Evolutionary conservation across 352 stramenopile species (phyloP).

Genomic region (Pythium brassicae): DNA sequence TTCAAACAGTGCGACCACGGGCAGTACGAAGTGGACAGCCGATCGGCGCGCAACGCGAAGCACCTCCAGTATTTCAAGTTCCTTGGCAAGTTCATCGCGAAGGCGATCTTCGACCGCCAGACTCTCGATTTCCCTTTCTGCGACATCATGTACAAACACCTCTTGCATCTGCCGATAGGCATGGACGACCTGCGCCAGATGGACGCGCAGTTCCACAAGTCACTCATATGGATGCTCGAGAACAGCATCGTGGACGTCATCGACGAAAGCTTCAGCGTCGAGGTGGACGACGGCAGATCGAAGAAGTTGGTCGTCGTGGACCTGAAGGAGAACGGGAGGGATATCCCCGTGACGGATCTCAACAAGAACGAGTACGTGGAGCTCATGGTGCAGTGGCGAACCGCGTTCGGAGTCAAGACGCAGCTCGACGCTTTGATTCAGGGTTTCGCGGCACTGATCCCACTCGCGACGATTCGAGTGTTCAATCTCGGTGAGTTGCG

Average conservation of each 20-base stretch:
- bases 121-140: slow-evolving; percentile 78
- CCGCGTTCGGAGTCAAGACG: slow-evolving; percentile 38
- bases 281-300: slow-evolving; percentile 20
- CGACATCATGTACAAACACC: slow-evolving; percentile 64
- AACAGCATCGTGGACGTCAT: slow-evolving; percentile 77
- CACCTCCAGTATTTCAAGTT: slow-evolving; percentile 54
- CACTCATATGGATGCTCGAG: slow-evolving; percentile 83
- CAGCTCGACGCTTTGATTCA: slow-evolving; percentile 57
- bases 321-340: slow-evolving; percentile 57
- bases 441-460: slow-evolving; percentile 52
- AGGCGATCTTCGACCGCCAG: slow-evolving; percentile 85
- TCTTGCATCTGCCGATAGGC: slow-evolving; percentile 35
- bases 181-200: slow-evolving; percentile 70
- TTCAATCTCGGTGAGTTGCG: slow-evolving; percentile 45
- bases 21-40: slow-evolving; percentile 45
- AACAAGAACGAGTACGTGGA: slow-evolving; percentile 81
- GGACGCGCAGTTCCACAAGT: slow-evolving; percentile 79
- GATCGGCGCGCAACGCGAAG: slow-evolving; percentile 21
- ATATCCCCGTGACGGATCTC: slow-evolving; percentile 61
- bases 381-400: slow-evolving; percentile 58
- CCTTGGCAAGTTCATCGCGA: slow-evolving; percentile 75
- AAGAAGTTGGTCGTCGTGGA: slow-evolving; percentile 31
- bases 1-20: slow-evolving; percentile 56
- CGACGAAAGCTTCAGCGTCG: slow-evolving; percentile 85
- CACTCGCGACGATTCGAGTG: slow-evolving; percentile 4